Conservation (phyloP, 805 yeast genomes). For the Metschnikowia picachoensis region DNA sequence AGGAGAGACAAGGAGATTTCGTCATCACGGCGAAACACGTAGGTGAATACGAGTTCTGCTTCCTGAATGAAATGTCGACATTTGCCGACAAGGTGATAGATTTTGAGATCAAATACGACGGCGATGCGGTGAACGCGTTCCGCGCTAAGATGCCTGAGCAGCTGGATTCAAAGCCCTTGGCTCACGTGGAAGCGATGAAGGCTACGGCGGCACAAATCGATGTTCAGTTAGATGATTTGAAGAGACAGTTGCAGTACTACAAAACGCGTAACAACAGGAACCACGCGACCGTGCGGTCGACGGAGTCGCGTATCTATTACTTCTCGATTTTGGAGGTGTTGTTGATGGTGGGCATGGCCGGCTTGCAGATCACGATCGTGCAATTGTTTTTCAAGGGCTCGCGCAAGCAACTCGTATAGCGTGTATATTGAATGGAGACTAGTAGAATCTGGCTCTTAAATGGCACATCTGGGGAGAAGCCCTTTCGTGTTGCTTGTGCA, state of each 20-base stretch:
- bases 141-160: constrained; percentile 59
- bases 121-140: constrained; percentile 38
- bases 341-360: constrained; percentile 72
- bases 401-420: constrained; percentile 58
- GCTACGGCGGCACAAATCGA: constrained; percentile 57
- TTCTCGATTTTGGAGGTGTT: constrained; percentile 67
- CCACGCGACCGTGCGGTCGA: constrained; percentile 79
- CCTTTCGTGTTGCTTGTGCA: no score
- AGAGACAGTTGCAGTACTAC: constrained; percentile 70
- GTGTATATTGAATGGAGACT: no score
- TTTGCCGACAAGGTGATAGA: constrained; percentile 81
- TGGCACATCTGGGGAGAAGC: no score
- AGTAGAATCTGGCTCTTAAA: no score
- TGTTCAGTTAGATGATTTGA: constrained; percentile 51
- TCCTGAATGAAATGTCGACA: constrained; percentile 75
- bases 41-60: constrained; percentile 89
- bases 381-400: constrained; percentile 70
- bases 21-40: constrained; percentile 55
- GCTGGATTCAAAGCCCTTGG: constrained; percentile 46
- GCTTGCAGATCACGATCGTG: constrained; percentile 62
- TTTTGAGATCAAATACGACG: constrained; percentile 64
- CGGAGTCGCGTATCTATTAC: constrained; percentile 75
- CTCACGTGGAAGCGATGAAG: constrained; percentile 51
- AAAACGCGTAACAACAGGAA: constrained; percentile 88
- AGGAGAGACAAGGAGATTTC: constrained; percentile 78